Percentiles rank a stretch among this genome's conserved stretches.
These are phyloP conservation scores for Erythrobasidium hasegawianum DNA, from an alignment of 1,284 basidiomycete genomes.

Conservation along the genomic window DNA sequence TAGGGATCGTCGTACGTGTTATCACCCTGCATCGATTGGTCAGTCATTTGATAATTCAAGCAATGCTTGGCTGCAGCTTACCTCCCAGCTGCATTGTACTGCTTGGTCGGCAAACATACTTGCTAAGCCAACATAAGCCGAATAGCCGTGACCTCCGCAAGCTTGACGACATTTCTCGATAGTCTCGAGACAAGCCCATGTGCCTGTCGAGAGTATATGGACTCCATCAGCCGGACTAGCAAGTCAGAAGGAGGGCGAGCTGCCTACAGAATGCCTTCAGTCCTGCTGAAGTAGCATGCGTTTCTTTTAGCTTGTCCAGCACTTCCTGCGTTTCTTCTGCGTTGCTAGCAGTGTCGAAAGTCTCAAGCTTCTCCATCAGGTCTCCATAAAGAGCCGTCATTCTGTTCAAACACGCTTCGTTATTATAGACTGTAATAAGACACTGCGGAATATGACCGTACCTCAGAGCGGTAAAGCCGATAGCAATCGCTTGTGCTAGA, in stretches of 20 bases:
- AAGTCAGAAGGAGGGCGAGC: neutral
- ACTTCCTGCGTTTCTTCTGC: conserved; percentile 48
- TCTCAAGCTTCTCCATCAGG: conserved; percentile 55
- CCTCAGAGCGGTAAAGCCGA: conserved; percentile 55
- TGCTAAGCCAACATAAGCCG: conserved; percentile 57
- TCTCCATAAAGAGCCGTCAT: conserved; percentile 49
- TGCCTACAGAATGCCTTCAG: conserved; percentile 57
- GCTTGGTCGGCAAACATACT: conserved; percentile 57
- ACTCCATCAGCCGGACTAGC: neutral
- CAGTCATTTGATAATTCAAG: no score
- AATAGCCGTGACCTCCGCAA: conserved; percentile 60
- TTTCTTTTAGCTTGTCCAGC: conserved; percentile 58
- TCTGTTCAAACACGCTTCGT: conserved; percentile 36
- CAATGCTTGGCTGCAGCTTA: conserved; percentile 38
- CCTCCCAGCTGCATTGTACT: conserved; percentile 58
- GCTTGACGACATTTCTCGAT: conserved; percentile 58
- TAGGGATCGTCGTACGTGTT: neutral
- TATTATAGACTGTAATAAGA: neutral
- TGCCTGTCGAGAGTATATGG: neutral
- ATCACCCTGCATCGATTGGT: conserved; percentile 5
- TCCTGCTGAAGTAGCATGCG: conserved; percentile 58
- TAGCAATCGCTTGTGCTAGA: conserved; percentile 57
- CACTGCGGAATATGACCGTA: neutral
- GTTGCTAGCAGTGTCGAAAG: conserved; percentile 52
- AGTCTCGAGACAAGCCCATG: conserved; percentile 51